Conservation (phyloP, 495 filamentous ascomycete species). For the Pseudevernia furfuracea region DNA sequence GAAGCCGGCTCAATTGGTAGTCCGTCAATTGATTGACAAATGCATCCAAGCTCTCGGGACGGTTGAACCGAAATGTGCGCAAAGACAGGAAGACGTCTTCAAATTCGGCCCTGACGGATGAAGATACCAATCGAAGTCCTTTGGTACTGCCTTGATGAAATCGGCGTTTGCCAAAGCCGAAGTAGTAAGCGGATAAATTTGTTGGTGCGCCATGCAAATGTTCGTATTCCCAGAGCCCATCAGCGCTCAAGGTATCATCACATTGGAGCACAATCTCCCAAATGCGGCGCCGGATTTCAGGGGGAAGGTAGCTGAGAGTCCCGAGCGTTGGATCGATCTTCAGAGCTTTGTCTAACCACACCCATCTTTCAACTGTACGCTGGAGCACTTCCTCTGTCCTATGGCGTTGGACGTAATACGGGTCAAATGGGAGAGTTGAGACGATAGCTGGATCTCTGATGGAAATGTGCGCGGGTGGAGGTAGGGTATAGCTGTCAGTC, state of each 20-base stretch:
- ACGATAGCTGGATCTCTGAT: constrained; percentile 6
- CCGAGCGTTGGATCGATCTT: constrained; percentile 1
- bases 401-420: background rate
- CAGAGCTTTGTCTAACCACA: constrained; percentile 3
- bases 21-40: constrained; percentile 7
- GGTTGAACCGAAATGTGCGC: constrained; percentile 9
- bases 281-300: constrained; percentile 3
- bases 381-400: constrained; percentile 3
- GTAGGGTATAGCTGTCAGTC: constrained; percentile 25
- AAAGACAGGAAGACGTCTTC: constrained; percentile 9
- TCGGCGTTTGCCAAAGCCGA: constrained; percentile 7
- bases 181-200: constrained; percentile 6
- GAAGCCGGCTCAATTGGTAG: constrained; percentile 2
- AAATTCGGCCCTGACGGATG: constrained; percentile 1
- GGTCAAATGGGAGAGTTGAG: constrained; percentile 14
- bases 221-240: constrained; percentile 16
- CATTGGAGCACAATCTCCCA: constrained; percentile 8
- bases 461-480: constrained; percentile 42
- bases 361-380: constrained; percentile 9
- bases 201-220: background rate
- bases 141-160: background rate
- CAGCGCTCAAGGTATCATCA: constrained; percentile 5
- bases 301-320: constrained; percentile 7
- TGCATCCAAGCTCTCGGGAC: background rate
- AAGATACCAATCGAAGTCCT: constrained; percentile 8